Evolutionary conservation across 495 filamentous ascomycete species (phyloP), one percentile per base, ranked within the genome.

Genomic region (Xylaria curta): DNA sequence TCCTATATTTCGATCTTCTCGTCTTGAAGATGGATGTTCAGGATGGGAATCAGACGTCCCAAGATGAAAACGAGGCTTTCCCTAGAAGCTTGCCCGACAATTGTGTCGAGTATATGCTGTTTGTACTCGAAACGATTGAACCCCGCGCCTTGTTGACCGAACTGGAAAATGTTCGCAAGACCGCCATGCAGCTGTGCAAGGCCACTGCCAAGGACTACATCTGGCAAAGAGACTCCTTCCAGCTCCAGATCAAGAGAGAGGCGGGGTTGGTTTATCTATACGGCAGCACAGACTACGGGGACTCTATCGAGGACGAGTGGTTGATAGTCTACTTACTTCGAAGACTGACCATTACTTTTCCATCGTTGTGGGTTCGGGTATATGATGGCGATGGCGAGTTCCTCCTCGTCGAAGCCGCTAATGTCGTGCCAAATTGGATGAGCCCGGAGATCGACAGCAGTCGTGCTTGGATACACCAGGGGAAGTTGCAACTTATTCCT

Each of bases 261-360:
- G 86, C 91, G 73, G 89, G 82, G 1, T 74, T 86, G 28, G 75
- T 83, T 33, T 86, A 83, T 81, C 84, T 97, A 21, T 85, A 87
- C 62, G 94, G 94, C 12, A 82, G 84, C 56, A 96, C 93, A 7
- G 91, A 94, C 76, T 98, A 92, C 73, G 95, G 95, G 8, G 96
- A 99, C 80, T 94, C 93, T 4, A 90, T 98, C 9, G 96, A 97
- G 76, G 96, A 99, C 77, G 97, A 98, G 83, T 99, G 96, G 96
- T 87, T 98, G 2, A 90, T 98, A 65, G 94, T 98, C 33, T 97
- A 95, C 80, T 80, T 98, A 13, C 87, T 99, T n/a, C 89, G 92
- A 46, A 91, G 94, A 76, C 81, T 98, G 70, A 95, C 90, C 76
- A 91, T 85, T 74, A 81, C 88, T 67, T 93, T 92, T 73, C 85